phyloP scores from a whole-genome alignment of 169 alveolate genomes.

The Ichthyophthirius multifiliis region DNA sequence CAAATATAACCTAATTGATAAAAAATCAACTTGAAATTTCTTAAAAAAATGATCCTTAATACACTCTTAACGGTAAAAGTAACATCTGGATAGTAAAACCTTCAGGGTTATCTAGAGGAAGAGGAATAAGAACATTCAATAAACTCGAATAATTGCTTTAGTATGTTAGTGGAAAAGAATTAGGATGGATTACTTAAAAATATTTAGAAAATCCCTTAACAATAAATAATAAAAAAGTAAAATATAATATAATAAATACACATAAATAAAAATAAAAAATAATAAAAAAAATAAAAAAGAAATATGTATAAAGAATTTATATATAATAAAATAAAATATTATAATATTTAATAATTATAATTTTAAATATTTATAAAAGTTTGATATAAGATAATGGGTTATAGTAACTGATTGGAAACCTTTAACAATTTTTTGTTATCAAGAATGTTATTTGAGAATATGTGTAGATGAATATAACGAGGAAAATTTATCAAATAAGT shows the following conservation, averaged over 20 bases:
- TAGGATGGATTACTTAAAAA: conserved; percentile 69
- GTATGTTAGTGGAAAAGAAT: conserved; percentile 53
- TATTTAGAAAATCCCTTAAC: conserved; percentile 82
- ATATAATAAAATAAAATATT: no score
- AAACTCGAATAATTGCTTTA: conserved; percentile 64
- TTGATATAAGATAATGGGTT: conserved; percentile 84
- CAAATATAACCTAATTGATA: no score
- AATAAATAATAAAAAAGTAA: conserved; percentile 41
- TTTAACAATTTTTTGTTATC: conserved; percentile 72
- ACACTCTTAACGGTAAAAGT: conserved; percentile 58
- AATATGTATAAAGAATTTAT: no score
- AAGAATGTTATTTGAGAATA: conserved; percentile 74
- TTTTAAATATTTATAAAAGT: conserved; percentile 49
- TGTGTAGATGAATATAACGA: conserved; percentile 66
- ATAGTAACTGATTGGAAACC: conserved; percentile 83
- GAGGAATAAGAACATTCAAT: conserved; percentile 73
- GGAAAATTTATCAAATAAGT: conserved; percentile 55
- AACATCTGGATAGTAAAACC: conserved; percentile 89
- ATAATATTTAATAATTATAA: no score
- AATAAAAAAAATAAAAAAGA: no score
- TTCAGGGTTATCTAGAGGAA: conserved; percentile 78
- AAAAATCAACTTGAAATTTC: not conserved
- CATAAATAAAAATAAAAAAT: not conserved
- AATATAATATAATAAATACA: not conserved
- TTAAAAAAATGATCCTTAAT: conserved; percentile 41